Evolutionary conservation across 2,329 filamentous ascomycete species (phyloP).

Genomic region (Monosporascus sp.): DNA sequence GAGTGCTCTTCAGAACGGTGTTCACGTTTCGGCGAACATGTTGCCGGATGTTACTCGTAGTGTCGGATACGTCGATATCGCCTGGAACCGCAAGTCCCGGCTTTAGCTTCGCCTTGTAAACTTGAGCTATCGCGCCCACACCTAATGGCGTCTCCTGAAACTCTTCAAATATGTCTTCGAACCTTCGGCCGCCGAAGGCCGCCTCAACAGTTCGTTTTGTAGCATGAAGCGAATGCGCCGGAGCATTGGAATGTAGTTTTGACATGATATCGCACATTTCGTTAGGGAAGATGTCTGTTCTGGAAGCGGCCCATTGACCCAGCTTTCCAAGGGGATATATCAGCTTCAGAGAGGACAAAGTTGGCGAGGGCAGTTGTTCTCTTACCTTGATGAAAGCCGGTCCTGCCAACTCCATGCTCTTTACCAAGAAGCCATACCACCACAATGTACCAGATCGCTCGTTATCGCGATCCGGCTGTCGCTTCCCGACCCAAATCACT

Average conservation of each 20-base stretch:
- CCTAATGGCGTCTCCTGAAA: slow-evolving; percentile 87
- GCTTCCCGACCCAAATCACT: slow-evolving; percentile 70
- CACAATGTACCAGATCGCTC: slow-evolving; percentile 79
- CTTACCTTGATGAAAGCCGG: slow-evolving; percentile 93
- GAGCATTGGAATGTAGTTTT: slow-evolving; percentile 88
- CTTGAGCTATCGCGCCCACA: slow-evolving; percentile 94
- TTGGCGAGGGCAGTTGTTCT: not conserved
- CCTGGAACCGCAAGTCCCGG: slow-evolving; percentile 65
- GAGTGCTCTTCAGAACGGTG: slow-evolving; percentile 78
- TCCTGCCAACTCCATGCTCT: slow-evolving; percentile 85
- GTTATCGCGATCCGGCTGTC: slow-evolving; percentile 60
- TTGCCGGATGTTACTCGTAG: slow-evolving; percentile 54
- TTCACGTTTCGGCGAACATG: slow-evolving; percentile 80
- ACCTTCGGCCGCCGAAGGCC: slow-evolving; percentile 74
- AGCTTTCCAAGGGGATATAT: slow-evolving; percentile 48
- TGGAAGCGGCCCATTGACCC: slow-evolving; percentile 95
- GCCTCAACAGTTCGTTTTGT: slow-evolving; percentile 76
- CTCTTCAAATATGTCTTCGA: slow-evolving; percentile 93
- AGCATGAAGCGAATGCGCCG: slow-evolving; percentile 76
- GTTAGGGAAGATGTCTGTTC: slow-evolving; percentile 91
- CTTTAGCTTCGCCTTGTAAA: slow-evolving; percentile 92
- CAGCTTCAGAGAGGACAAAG: slow-evolving; percentile 5
- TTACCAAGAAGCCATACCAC: slow-evolving; percentile 91
- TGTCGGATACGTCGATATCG: slow-evolving; percentile 49
- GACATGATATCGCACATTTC: slow-evolving; percentile 94